Base-by-base conservation (phyloP, 257 asterid genomes). In the Echites panduratus region DNA sequence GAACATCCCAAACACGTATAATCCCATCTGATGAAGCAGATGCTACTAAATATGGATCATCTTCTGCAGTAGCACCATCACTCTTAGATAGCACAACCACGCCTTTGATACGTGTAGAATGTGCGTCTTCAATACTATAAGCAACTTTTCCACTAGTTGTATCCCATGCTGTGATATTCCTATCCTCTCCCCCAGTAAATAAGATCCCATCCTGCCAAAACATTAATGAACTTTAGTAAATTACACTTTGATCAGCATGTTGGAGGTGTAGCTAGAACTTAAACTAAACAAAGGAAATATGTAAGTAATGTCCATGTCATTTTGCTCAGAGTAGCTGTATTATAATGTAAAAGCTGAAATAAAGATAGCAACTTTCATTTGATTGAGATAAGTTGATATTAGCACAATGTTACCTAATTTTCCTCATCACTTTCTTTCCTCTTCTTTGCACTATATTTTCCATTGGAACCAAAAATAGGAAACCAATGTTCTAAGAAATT, bases 11-110 rank as follows among this genome's bases (percentile, higher is more conserved):
- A 76, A 89, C 83, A 7, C 99, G 92, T 52, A 94, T 84, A 41
- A 89, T 86, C 40, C 99, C 99, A 82, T 94, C 99, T 3, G 99
- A 89, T 2, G 99, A 89, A 50, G 96, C 99, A 70, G 99, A 94
- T 57, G 97, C 99, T 73, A 94, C 87, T 64, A 85, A 70, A 70
- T 82, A 82, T 59, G 96, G 96, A 85, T 83, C 84, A 48, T 82
- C 90, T 47, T 79, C 89, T 62, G 87, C 83, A 11, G 82, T 54
- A 19, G 73, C 87, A 70, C 70, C 81, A 32, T 70, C 66, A 72
- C 58, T 79, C 63, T 87, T 82, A 12, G 93, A 85, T 52, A 94
- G 74, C 70, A 94, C 96, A 35, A 85, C 96, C 74, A 94, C 75
- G 58, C 97, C 99, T 78, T 94, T 94, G 67, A 94, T 79, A 45